Evolutionary conservation across 106 monocot genomes (phyloP).

Genomic region (Xerophyta viscosa): DNA sequence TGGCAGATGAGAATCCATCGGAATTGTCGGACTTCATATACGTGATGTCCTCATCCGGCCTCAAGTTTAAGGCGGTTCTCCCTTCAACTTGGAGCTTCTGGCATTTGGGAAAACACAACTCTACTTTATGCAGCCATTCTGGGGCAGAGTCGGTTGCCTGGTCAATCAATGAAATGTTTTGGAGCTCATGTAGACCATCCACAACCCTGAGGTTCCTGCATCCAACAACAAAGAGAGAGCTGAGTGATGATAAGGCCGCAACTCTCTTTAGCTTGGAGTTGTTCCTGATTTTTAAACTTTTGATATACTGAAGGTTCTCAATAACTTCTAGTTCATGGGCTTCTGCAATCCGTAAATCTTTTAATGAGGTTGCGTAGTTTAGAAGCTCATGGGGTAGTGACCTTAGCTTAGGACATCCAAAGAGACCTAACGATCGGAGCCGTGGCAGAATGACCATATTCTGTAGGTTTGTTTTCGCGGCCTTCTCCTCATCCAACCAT

Average conservation of each 20-base stretch:
- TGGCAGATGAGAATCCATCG: too few relatives aligned
- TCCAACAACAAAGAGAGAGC: too few relatives aligned
- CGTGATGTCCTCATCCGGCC: too few relatives aligned
- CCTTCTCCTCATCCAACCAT: not conserved
- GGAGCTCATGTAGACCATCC: too few relatives aligned
- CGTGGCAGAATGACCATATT: not conserved
- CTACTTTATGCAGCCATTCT: slow-evolving; percentile 19
- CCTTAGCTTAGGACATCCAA: not conserved
- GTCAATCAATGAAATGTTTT: too few relatives aligned
- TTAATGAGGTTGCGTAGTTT: not conserved
- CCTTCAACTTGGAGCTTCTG: too few relatives aligned
- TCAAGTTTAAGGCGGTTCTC: too few relatives aligned
- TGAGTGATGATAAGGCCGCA: too few relatives aligned
- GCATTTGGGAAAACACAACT: too few relatives aligned
- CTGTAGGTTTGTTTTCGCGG: not conserved
- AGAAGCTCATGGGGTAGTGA: slow-evolving; percentile 1
- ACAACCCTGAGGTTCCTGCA: too few relatives aligned
- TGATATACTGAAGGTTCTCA: not conserved
- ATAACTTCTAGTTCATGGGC: not conserved
- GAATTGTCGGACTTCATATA: too few relatives aligned
- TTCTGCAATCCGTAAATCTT: not conserved
- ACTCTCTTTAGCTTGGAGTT: too few relatives aligned
- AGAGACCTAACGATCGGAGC: not conserved
- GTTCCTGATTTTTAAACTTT: not conserved
- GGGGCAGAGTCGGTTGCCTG: not conserved